Conservation (phyloP, 768 basidiomycete species). For the Symmetrospora coprosmae region DNA sequence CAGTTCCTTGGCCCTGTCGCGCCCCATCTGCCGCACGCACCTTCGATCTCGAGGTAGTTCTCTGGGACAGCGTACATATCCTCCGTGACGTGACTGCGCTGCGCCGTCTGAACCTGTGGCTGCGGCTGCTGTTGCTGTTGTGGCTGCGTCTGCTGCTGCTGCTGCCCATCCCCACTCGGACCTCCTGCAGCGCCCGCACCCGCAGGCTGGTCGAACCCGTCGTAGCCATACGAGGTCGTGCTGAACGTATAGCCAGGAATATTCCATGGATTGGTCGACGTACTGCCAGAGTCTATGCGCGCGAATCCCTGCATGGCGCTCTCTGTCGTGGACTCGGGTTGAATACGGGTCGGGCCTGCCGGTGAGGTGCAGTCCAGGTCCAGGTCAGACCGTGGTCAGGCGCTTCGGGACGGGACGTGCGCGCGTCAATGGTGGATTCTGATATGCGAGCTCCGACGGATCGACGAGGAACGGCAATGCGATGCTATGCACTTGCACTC, state of each 20-base stretch:
- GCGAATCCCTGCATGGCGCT: conserved; percentile 13
- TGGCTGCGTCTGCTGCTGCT: not conserved
- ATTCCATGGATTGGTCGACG: not conserved
- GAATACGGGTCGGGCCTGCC: too few relatives aligned
- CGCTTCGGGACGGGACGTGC: too few relatives aligned
- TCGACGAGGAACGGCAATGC: too few relatives aligned
- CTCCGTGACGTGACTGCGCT: not conserved
- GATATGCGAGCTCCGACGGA: too few relatives aligned
- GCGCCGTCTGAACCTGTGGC: not conserved
- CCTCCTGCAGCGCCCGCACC: not conserved
- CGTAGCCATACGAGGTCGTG: conserved; percentile 6
- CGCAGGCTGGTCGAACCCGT: not conserved
- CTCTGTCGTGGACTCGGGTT: too few relatives aligned
- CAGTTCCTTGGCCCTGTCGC: too few relatives aligned
- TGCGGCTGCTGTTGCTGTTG: not conserved
- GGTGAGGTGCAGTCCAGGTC: too few relatives aligned
- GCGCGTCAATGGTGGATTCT: too few relatives aligned
- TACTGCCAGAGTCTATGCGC: not conserved
- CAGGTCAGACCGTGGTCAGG: too few relatives aligned
- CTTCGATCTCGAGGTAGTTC: conserved; percentile 20
- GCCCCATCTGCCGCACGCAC: not conserved
- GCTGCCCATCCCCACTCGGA: not conserved
- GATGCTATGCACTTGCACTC: too few relatives aligned
- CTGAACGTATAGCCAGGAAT: conserved; percentile 20
- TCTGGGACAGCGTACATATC: conserved; percentile 10